phyloP scores from a whole-genome alignment of 805 yeast species.

The Sugiyamaella valdiviana region DNA sequence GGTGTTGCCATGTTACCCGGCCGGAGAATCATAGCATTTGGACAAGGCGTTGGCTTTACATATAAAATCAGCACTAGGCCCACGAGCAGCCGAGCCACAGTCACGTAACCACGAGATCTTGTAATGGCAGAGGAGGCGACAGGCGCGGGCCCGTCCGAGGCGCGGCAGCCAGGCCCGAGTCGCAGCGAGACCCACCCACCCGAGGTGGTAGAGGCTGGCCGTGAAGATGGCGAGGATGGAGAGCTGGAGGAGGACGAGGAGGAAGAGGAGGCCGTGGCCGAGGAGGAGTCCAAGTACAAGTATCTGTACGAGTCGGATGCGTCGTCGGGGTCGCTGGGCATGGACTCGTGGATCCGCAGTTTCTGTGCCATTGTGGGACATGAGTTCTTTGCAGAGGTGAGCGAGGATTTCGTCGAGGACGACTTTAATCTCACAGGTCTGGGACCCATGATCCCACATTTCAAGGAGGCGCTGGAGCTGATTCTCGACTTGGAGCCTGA shows the following conservation, averaged over 20 bases:
- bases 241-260: slow-evolving; percentile 13
- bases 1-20: slow-evolving; percentile 33
- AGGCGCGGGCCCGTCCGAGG: neutral
- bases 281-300: neutral
- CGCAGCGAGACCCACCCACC: neutral
- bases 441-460: slow-evolving; percentile 77
- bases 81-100: too few species aligned
- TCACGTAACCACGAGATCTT: slow-evolving; percentile 35
- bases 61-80: too few species aligned
- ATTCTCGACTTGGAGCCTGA: slow-evolving; percentile 78
- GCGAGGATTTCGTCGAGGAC: slow-evolving; percentile 90
- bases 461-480: slow-evolving; percentile 84
- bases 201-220: slow-evolving; percentile 19
- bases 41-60: too few species aligned
- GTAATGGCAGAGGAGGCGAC: neutral
- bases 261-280: slow-evolving; percentile 8
- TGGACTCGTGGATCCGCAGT: slow-evolving; percentile 75
- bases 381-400: slow-evolving; percentile 87
- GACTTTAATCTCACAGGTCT: slow-evolving; percentile 94
- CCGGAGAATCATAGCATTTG: too few species aligned
- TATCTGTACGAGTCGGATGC: slow-evolving; percentile 11
- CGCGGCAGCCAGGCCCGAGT: neutral
- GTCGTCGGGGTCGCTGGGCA: slow-evolving; percentile 33
- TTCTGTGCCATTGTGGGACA: slow-evolving; percentile 76
- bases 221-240: slow-evolving; percentile 16